These are phyloP conservation scores for Golubevia sp. DNA, from an alignment of 1,284 basidiomycete genomes.

Conservation along the genomic window DNA sequence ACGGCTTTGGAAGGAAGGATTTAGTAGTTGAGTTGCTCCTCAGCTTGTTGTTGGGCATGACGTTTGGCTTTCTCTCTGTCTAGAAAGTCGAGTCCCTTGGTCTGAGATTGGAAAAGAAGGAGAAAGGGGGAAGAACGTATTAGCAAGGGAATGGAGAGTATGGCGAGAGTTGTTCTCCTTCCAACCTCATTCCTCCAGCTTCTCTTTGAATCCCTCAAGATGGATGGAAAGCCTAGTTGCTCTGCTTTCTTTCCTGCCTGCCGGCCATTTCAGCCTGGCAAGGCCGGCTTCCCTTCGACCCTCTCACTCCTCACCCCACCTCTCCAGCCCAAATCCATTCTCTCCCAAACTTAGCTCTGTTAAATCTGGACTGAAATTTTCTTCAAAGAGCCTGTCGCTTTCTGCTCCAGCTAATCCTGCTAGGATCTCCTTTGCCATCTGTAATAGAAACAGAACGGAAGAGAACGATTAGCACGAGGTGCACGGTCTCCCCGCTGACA, in stretches of 20 bases:
- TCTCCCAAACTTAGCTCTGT: constrained; percentile 42
- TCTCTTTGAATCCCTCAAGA: neutral
- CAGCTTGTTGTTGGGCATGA: constrained; percentile 42
- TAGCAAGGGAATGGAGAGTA: neutral
- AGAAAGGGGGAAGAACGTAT: neutral
- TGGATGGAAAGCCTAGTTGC: constrained; percentile 17
- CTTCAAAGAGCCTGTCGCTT: constrained; percentile 58
- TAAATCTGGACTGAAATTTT: constrained; percentile 12
- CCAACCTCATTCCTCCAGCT: constrained; percentile 45
- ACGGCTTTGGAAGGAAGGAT: too few species aligned
- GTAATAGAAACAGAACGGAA: constrained; percentile 16
- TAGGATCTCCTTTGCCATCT: constrained; percentile 63
- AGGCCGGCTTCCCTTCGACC: too few species aligned
- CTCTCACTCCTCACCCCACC: too few species aligned
- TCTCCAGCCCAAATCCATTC: too few species aligned
- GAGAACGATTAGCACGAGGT: neutral
- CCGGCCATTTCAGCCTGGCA: too few species aligned
- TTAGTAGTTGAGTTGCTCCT: constrained; percentile 7
- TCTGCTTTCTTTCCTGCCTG: too few species aligned
- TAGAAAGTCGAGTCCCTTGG: constrained; percentile 66
- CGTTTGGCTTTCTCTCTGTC: constrained; percentile 65
- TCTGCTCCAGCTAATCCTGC: constrained; percentile 66
- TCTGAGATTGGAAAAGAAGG: constrained; percentile 49
- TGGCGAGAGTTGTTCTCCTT: neutral
- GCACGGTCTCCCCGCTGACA: constrained; percentile 7